Base-by-base conservation (phyloP, 2,329 filamentous ascomycete species). In the Hortaea werneckii region DNA sequence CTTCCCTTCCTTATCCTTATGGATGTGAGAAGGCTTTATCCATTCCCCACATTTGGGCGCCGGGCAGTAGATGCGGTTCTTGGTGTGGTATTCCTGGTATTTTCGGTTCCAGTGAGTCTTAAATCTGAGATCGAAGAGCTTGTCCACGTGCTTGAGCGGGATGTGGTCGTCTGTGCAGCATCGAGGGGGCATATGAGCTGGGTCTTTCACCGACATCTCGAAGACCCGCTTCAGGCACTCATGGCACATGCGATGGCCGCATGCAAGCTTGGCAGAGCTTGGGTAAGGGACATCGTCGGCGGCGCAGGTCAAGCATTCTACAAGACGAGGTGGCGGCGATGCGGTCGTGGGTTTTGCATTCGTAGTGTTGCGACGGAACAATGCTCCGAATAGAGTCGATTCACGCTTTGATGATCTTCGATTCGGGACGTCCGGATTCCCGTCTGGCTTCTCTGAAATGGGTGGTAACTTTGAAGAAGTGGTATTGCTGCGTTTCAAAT, bases 51-150 rank as follows among this genome's bases (percentile, higher is more conserved):
- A 95, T 38, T 75, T 75, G 43, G 75, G 74, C 1, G 73, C 74
- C 0, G 87, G 85, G 55, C 88, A 94, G 63, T 90, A 90, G 32
- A 89, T 73, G 39, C 84, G 79, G 59, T 86, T 85, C 42, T 76
- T 78, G 0, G 82, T 82, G 4, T 83, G 82, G 57, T 79, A 86
- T 61, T 94, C 85, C 55, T 80, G 73, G 58, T 82, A 92, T 58
- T 87, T 90, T 47, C 75, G 76, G 61, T 92, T 90, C 86, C 87
- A 94, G 1, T 72, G 72, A 53, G 73, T 78, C 67, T 92, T 90
- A 71, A 92, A 90, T 44, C 75, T 72, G 47, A 73, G 61, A 58
- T 85, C 78, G 58, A 94, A 88, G 6, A 92, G 70, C 26, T 74
- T 74, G 9, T 90, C 84, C 28, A 90, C 87, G 60, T 87, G 80